Conservation (phyloP, 2,329 filamentous ascomycete genomes). For the Talaromyces sp. region DNA sequence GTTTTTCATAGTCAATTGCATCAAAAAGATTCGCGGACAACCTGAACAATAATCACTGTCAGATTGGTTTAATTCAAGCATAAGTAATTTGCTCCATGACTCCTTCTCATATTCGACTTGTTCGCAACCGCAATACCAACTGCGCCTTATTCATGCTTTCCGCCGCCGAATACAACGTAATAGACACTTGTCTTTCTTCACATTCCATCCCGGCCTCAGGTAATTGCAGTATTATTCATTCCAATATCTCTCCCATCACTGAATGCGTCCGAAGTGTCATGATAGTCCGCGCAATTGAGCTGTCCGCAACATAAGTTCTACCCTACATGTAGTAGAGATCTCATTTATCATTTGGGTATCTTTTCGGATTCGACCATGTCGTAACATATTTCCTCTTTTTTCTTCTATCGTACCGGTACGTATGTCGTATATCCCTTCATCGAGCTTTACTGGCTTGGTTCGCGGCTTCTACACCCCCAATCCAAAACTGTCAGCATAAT, state of each 20-base stretch:
- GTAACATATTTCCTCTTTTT: neutral
- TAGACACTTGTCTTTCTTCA: no score
- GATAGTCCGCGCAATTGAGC: neutral
- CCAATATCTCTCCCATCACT: neutral
- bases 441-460: slow-evolving; percentile 48
- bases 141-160: neutral
- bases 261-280: neutral
- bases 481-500: neutral
- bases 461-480: slow-evolving; percentile 40
- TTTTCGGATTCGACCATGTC: neutral
- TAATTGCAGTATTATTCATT: neutral
- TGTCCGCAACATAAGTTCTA: neutral
- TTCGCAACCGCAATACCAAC: neutral
- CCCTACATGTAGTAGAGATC: neutral
- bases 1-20: no score
- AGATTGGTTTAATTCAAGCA: no score
- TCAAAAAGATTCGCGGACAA: no score
- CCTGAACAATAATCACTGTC: no score
- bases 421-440: slow-evolving; percentile 20
- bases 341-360: neutral
- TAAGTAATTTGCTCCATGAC: neutral
- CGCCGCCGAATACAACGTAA: neutral
- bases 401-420: neutral
- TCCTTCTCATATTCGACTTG: neutral
- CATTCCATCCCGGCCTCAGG: neutral